Base-by-base conservation (phyloP, 225 moss, liverwort and hornwort species). In the Pseudisothecium myosuroides region DNA sequence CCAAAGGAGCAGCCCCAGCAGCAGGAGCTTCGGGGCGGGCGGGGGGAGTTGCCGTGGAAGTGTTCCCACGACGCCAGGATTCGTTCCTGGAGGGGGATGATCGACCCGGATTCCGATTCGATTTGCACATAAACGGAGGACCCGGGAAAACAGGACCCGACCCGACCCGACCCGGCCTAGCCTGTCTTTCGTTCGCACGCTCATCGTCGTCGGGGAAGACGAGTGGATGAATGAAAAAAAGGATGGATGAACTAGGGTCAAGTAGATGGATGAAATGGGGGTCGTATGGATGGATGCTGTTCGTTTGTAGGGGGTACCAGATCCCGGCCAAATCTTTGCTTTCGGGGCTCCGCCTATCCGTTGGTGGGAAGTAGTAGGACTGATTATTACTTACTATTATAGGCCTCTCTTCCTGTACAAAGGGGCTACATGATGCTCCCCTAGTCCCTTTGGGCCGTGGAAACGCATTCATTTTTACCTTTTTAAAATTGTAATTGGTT, bases 101-200 rank as follows among this genome's bases (percentile, higher is more conserved):
- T 89, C 81, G 65, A 47, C 79, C 74, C 7, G 63, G 88, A 91
- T 86, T 89, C 86, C 71, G 91, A 91, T 91, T 62, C 88, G 91
- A 91, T 91, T 89, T 91, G 91, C 78, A 26, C 24, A 86, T 72
- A 76, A 61, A 76, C 86, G 60, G 67, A 77, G 60, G 76, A 45
- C 78, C 83, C 86, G 34, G 71, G 76, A 63, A 82, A 88, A 77
- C 47, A 76, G 88, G 76, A 23, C 23, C 49, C 74, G 76, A 11
- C 23, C 49, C 49, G 28, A 1, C 80, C 81, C 81, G 81, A 7
- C 43, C 58, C 34, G 58, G 2, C 37, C 78, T 14, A 39, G 23
- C 5, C 58, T 63, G 54, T 31, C 54, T 41, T 54, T 22, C 85
- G 21, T 12, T 71, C 67, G 60, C 82, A 82, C 82, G 85, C 85